Evolutionary conservation across 208 protist species (phyloP), one percentile per base, ranked within the genome.

Genomic region (Kentomonas sorsogonicus): DNA sequence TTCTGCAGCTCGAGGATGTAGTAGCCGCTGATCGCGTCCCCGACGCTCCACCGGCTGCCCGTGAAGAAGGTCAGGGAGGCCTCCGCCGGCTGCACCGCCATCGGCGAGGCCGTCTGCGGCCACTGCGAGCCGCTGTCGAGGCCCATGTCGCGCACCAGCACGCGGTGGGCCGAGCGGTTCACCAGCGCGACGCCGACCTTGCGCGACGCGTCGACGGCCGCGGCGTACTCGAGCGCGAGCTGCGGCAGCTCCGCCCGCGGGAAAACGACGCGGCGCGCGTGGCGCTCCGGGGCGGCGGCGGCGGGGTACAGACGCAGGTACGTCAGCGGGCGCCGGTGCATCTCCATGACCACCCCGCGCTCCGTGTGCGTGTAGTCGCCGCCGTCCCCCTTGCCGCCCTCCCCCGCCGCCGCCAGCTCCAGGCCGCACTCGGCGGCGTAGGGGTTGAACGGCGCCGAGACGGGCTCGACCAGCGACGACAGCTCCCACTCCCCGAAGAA

Each of bases 61-160:
- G 77, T 86, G 61, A 86, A 89, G 40, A 78, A 70, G 10, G 65
- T 76, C 13, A 93, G 68, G 25, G 77, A 89, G 0, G 81, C 81
- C 39, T 83, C 63, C 6, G 55, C 48, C 10, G 82, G 77, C 36
- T 77, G 41, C 23, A 93, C 58, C n/a, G 26, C 10, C 52, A 77
- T 72, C 15, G 79, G 66, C 23, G 52, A 67, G 13, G 74, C 46
- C 34, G 78, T 80, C 48, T 72, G 34, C 23, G 61, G 25, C 69
- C 77, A 86, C 56, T 75, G 71, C 27, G 59, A 55, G 23, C 84
- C 84, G 51, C 79, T 83, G 45, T 77, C 23, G 5, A 88, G 18
- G 11, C 68, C 45, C 20, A 75, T 33, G 44, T 79, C 72, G 7
- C 55, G 41, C 0, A 68, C 62, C 31, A 56, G 39, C 0, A 84